Base-by-base conservation (phyloP, 257 asterid genomes). In the Parsonsia alboflavescens region DNA sequence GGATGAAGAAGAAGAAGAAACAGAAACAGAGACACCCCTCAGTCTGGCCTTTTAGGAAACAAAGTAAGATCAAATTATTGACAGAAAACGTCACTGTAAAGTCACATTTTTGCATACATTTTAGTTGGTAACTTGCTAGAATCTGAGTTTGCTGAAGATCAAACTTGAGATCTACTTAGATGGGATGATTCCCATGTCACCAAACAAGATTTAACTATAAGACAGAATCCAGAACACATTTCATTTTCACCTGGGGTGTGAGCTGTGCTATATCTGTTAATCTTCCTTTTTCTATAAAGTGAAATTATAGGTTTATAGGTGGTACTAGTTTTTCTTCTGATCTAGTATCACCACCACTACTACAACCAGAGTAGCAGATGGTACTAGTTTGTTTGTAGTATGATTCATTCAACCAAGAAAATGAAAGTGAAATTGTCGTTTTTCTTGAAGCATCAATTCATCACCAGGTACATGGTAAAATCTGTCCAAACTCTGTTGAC, bases 1-100 rank as follows among this genome's bases (percentile, higher is more conserved):
- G 0, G 96, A 91, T 65, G 97, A 89, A 77, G 96, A 84, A 77
- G 96, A 86, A 16, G 21, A 12, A 50, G 77, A 3, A 33, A 33
- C 39, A 33, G 39, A 33, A 16, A 45, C 64, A 44, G 65, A 30
- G 52, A 50, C 75, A n/a, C 72, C 73, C 42, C 68, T 33, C 13
- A 78, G 82, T 39, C 64, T 78, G 65, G 78, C 75, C 0, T 78
- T 78, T 12, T 78, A 28, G 53, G 52, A 15, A 21, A 36, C 36
- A 36, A 16, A 15, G 45, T 62, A 17, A 11, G 44, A 33, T 13
- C 10, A 63, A 33, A 39, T 33, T 33, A 21, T 63, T 8, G 39
- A n/a, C 39, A 6, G 12, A 10, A 22, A 50, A 10, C 24, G 8
- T 75, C 50, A 53, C 2, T 49, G 8, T 42, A 67, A 66, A 33